phyloP scores from a whole-genome alignment of 2,329 filamentous ascomycete genomes.

The Karstenula rhodostoma region DNA sequence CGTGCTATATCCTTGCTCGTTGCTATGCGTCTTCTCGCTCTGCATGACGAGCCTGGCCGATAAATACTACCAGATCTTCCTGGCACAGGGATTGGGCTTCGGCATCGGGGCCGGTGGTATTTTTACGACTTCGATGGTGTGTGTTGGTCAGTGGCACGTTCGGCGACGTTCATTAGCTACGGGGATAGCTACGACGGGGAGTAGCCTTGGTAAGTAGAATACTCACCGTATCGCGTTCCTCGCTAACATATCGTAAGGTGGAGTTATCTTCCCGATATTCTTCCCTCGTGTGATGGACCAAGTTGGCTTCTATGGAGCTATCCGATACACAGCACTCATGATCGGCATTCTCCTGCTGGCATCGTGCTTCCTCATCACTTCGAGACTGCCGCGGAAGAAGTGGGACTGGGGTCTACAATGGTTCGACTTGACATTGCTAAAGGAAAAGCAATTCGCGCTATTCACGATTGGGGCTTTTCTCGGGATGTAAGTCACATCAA shows the following conservation, averaged over 20 bases:
- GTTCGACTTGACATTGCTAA: slow-evolving; percentile 20
- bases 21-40: slow-evolving; percentile 64
- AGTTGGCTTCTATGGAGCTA: slow-evolving; percentile 20
- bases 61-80: slow-evolving; percentile 60
- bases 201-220: slow-evolving; percentile 48
- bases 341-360: slow-evolving; percentile 8
- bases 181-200: slow-evolving; percentile 56
- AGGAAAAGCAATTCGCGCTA: slow-evolving; percentile 15
- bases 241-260: slow-evolving; percentile 2
- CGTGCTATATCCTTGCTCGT: slow-evolving; percentile 58
- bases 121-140: slow-evolving; percentile 55
- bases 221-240: too few relatives aligned
- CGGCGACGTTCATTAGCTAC: slow-evolving; percentile 55
- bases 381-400: slow-evolving; percentile 4
- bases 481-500: slow-evolving; percentile 7
- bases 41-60: slow-evolving; percentile 66
- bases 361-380: slow-evolving; percentile 1
- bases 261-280: slow-evolving; percentile 27
- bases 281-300: slow-evolving; percentile 14
- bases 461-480: slow-evolving; percentile 16
- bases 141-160: slow-evolving; percentile 56
- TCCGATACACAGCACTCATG: slow-evolving; percentile 21
- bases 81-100: slow-evolving; percentile 60
- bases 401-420: not conserved
- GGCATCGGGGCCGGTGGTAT: slow-evolving; percentile 57